Evolutionary conservation across 140 eudicot species (phyloP).

Genomic region (Stevia rebaudiana): DNA sequence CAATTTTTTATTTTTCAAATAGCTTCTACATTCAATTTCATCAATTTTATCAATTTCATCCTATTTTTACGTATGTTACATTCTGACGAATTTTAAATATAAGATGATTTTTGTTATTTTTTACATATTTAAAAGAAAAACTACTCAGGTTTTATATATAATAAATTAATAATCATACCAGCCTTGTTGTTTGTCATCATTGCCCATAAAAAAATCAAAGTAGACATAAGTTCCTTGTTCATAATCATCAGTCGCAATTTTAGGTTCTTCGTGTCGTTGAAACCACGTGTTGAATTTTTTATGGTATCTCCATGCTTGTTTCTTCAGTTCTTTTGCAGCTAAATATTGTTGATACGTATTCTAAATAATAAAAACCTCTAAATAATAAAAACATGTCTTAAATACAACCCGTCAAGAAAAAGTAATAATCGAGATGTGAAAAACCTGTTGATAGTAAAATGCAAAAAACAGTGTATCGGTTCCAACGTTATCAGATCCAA

Average conservation of each 20-base stretch:
- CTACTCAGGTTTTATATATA: conserved; percentile 5
- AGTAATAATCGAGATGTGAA: background rate
- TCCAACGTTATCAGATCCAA: conserved; percentile 72
- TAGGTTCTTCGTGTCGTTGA: conserved; percentile 96
- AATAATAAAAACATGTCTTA: conserved; percentile 6
- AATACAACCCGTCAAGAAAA: no score
- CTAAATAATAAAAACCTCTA: conserved; percentile 62
- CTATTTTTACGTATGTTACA: no score
- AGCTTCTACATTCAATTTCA: no score
- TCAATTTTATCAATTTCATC: no score
- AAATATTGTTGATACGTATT: conserved; percentile 86
- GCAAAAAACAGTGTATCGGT: conserved; percentile 85
- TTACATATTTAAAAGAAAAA: no score
- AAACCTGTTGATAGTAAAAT: conserved; percentile 87
- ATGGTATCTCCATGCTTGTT: conserved; percentile 98
- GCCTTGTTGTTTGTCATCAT: conserved; percentile 77
- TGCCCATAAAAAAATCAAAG: conserved; percentile 79
- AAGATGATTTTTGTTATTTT: no score
- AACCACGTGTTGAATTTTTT: conserved; percentile 90
- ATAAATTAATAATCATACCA: conserved; percentile 78
- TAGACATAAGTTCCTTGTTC: conserved; percentile 93
- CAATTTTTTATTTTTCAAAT: no score
- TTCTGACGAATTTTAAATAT: no score
- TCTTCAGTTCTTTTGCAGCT: conserved; percentile 95
- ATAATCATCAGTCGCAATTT: conserved; percentile 83